Conservation (phyloP, 1,139 yeast species). For the Pichia sp. region DNA sequence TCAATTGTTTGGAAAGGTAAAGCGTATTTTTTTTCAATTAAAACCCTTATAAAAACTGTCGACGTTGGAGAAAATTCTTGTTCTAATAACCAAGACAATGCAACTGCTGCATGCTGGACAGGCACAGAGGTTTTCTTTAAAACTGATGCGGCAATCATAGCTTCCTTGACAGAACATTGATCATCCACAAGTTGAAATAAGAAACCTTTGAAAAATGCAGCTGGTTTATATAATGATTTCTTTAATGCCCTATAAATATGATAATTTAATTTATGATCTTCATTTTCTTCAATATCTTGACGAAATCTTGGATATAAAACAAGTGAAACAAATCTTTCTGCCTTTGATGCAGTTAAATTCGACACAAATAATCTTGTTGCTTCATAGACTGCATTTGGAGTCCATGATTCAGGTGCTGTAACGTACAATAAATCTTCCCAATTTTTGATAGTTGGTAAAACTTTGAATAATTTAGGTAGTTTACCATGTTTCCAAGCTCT, state of each 20-base stretch:
- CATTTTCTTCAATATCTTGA: conserved; percentile 71
- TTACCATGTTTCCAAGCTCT: conserved; percentile 95
- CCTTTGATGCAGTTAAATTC: conserved; percentile 77
- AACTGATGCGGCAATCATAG: conserved; percentile 91
- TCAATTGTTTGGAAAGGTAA: conserved; percentile 94
- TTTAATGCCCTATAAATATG: conserved; percentile 88
- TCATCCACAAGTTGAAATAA: conserved; percentile 82
- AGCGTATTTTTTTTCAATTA: conserved; percentile 92
- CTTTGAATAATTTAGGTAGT: conserved; percentile 89
- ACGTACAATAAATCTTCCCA: conserved; percentile 96
- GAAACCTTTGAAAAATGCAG: conserved; percentile 95
- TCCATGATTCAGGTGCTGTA: conserved; percentile 89
- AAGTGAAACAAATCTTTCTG: conserved; percentile 72
- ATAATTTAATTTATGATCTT: conserved; percentile 67
- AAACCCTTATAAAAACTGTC: conserved; percentile 80
- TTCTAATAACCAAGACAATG: conserved; percentile 76
- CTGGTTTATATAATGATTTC: conserved; percentile 91
- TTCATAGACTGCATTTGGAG: conserved; percentile 93
- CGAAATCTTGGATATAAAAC: conserved; percentile 83
- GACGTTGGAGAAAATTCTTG: conserved; percentile 84
- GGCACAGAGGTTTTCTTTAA: conserved; percentile 87
- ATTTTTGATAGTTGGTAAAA: conserved; percentile 82
- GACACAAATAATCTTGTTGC: conserved; percentile 93
- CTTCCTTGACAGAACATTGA: conserved; percentile 85
- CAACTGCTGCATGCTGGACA: conserved; percentile 93